A percentile compares a stretch with the other conserved stretches of the same genome.
These are phyloP conservation scores for Claviceps citrina DNA, from an alignment of 2,329 filamentous ascomycete genomes.

Conservation along the genomic window DNA sequence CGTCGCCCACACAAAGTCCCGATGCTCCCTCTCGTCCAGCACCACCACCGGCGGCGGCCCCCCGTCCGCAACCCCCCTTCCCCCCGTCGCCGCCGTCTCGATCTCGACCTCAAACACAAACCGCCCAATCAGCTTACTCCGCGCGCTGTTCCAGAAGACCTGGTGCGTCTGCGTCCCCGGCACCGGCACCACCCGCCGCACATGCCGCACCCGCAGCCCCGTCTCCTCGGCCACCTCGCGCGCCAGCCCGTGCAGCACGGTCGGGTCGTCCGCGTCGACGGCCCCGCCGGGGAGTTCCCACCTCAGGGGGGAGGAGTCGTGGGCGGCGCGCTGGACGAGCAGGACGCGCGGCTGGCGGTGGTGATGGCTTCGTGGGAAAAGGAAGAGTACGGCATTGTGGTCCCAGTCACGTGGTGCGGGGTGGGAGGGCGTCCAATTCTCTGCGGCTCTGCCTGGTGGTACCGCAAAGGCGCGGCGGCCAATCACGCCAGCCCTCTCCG, in stretches of 20 bases:
- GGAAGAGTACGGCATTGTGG: too few relatives aligned
- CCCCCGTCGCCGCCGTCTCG: neutral
- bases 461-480: too few relatives aligned
- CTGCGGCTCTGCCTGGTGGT: too few relatives aligned
- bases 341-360: slow-evolving; percentile 17
- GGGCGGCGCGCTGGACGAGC: slow-evolving; percentile 23
- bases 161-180: neutral
- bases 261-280: slow-evolving; percentile 23
- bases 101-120: slow-evolving; percentile 11
- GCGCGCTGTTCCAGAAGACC: slow-evolving; percentile 1
- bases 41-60: slow-evolving; percentile 8
- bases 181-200: slow-evolving; percentile 8
- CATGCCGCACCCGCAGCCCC: slow-evolving; percentile 15
- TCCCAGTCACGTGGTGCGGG: too few relatives aligned
- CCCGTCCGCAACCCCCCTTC: neutral
- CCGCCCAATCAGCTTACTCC: slow-evolving; percentile 2
- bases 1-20: slow-evolving; percentile 17
- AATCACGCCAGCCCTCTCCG: too few relatives aligned
- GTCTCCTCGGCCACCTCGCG: slow-evolving; percentile 30
- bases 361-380: too few relatives aligned
- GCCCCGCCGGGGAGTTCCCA: slow-evolving; percentile 31
- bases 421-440: too few relatives aligned
- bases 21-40: slow-evolving; percentile 18
- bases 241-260: slow-evolving; percentile 21
- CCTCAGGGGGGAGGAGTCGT: slow-evolving; percentile 21